phyloP scores from a whole-genome alignment of 352 stramenopile species.

The Elongisporangium undulatum region DNA sequence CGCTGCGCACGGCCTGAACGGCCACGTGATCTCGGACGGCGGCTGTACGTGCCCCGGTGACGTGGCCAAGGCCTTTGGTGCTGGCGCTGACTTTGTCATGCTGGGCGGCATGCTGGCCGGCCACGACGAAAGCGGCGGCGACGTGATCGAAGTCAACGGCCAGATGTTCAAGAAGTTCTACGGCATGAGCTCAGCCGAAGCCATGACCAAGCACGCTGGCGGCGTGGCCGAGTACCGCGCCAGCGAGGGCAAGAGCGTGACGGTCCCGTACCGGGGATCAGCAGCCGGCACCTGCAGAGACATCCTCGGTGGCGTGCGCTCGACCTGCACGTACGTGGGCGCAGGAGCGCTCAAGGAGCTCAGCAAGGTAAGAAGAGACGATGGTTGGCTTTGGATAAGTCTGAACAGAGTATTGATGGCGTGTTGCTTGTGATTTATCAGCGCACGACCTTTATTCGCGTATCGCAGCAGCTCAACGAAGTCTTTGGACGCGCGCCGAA shows the following conservation, averaged over 20 bases:
- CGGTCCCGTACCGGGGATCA: slow-evolving; percentile 81
- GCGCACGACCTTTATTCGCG: slow-evolving; percentile 92
- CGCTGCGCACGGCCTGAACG: slow-evolving; percentile 84
- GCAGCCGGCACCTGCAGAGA: slow-evolving; percentile 82
- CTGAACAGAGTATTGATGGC: slow-evolving; percentile 1
- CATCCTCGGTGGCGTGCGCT: slow-evolving; percentile 90
- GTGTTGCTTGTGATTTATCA: slow-evolving; percentile 14
- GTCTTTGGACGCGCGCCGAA: slow-evolving; percentile 85
- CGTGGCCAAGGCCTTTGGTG: slow-evolving; percentile 89
- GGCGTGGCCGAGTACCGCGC: slow-evolving; percentile 90
- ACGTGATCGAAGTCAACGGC: slow-evolving; percentile 68
- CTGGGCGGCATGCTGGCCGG: slow-evolving; percentile 90
- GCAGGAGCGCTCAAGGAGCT: slow-evolving; percentile 88
- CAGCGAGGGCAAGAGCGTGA: slow-evolving; percentile 90
- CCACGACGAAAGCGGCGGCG: slow-evolving; percentile 87
- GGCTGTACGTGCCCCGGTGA: slow-evolving; percentile 89
- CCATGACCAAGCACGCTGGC: slow-evolving; percentile 91
- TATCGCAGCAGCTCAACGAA: slow-evolving; percentile 91
- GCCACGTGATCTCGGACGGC: slow-evolving; percentile 88
- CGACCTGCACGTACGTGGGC: slow-evolving; percentile 92
- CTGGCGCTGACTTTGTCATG: slow-evolving; percentile 92
- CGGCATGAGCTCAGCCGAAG: slow-evolving; percentile 89
- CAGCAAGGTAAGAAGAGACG: slow-evolving; percentile 57
- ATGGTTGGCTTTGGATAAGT: too few relatives aligned
- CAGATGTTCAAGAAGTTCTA: slow-evolving; percentile 90